These are phyloP conservation scores for Penicillium simplicissimum DNA, from an alignment of 495 filamentous ascomycete genomes.

Conservation along the genomic window DNA sequence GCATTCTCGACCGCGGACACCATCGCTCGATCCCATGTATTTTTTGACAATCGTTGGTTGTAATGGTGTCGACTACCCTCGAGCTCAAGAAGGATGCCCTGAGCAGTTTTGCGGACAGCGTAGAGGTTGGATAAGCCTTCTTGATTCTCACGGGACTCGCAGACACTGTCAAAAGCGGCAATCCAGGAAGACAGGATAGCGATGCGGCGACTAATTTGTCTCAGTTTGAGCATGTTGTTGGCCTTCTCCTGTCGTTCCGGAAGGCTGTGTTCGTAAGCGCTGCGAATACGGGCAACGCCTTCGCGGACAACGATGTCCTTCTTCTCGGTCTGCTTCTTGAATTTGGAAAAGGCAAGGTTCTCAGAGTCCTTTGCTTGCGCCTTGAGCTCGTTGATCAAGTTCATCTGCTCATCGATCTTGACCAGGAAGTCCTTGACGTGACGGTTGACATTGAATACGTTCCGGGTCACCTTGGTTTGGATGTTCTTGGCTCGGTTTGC, in stretches of 20 bases:
- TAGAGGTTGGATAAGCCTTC: conserved; percentile 64
- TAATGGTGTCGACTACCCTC: conserved; percentile 87
- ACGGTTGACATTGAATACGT: conserved; percentile 98
- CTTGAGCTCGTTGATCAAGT: conserved; percentile 89
- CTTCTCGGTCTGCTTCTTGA: conserved; percentile 84
- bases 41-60: conserved; percentile 75
- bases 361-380: conserved; percentile 91
- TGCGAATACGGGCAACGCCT: conserved; percentile 75
- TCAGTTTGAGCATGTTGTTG: conserved; percentile 76
- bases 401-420: conserved; percentile 96
- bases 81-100: conserved; percentile 83
- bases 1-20: conserved; percentile 87
- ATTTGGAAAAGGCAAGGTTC: conserved; percentile 80
- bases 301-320: conserved; percentile 76
- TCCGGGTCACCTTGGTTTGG: conserved; percentile 97
- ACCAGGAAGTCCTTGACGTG: conserved; percentile 98
- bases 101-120: conserved; percentile 82
- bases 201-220: conserved; percentile 82
- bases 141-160: conserved; percentile 66
- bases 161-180: conserved; percentile 84
- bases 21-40: conserved; percentile 81
- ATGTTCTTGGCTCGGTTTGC: conserved; percentile 99
- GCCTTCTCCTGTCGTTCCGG: conserved; percentile 77
- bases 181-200: conserved; percentile 86
- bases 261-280: conserved; percentile 81